phyloP scores from a whole-genome alignment of 148 eudicot genomes.

The Agrostemma githago region DNA sequence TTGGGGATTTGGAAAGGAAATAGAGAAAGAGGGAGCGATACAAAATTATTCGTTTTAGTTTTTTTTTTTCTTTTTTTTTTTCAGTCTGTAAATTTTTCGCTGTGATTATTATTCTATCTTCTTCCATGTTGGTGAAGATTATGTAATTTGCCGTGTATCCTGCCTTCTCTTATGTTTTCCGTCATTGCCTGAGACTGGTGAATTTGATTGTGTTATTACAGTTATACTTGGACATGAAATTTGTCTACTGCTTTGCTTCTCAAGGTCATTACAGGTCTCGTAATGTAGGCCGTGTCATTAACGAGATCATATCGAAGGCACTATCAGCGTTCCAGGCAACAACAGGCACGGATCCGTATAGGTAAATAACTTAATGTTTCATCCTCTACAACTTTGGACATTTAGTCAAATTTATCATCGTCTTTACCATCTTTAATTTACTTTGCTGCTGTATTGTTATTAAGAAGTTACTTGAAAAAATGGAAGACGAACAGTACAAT shows the following conservation, averaged over 20 bases:
- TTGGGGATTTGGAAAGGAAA: too few species aligned
- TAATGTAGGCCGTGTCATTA: conserved; percentile 66
- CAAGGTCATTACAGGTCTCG: conserved; percentile 90
- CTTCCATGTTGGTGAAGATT: background rate
- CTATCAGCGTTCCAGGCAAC: conserved; percentile 67
- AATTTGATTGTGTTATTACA: conserved; percentile 28
- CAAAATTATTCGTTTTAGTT: too few species aligned
- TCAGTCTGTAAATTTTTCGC: background rate
- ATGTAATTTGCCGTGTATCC: background rate
- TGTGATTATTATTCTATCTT: background rate
- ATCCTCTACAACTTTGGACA: background rate
- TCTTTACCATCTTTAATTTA: background rate
- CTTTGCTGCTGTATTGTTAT: background rate
- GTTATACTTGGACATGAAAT: conserved; percentile 94
- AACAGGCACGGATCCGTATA: conserved; percentile 80
- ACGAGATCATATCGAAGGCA: conserved; percentile 75
- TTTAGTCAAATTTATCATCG: background rate
- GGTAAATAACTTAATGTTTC: conserved; percentile 37
- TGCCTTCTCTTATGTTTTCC: background rate
- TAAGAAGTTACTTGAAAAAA: too few species aligned
- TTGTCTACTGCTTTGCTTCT: conserved; percentile 80
- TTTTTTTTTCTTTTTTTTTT: background rate
- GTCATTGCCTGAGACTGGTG: background rate
- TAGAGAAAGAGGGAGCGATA: too few species aligned
- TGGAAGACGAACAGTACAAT: too few species aligned